Evolutionary conservation across 345 rosid species (phyloP).

Genomic region (Eucalyptus shirleyi): DNA sequence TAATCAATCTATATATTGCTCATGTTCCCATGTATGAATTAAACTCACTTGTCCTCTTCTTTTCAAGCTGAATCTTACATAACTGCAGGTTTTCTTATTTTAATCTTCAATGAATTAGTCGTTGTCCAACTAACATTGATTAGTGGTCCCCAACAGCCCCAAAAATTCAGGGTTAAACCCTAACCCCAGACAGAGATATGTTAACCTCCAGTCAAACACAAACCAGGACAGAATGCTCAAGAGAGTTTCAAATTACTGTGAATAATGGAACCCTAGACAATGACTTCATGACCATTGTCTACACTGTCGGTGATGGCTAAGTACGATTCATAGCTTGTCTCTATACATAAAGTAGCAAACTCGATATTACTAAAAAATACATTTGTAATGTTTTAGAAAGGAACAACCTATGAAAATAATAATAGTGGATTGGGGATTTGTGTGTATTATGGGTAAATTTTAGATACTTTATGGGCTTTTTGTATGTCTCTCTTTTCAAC

Average conservation of each 20-base stretch:
- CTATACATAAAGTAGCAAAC: background rate
- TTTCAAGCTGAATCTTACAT: background rate
- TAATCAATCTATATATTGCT: background rate
- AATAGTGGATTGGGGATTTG: background rate
- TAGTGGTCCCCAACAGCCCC: background rate
- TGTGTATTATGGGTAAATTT: background rate
- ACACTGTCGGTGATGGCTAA: background rate
- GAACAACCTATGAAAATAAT: background rate
- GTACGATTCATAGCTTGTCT: background rate
- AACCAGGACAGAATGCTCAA: background rate
- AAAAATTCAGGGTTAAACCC: background rate
- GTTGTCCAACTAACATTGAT: background rate
- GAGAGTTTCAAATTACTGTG: background rate
- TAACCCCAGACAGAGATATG: background rate
- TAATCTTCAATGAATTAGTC: background rate
- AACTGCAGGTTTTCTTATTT: background rate
- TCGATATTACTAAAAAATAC: background rate
- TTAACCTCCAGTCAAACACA: background rate
- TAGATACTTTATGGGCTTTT: background rate
- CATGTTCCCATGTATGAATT: background rate
- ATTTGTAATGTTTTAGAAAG: background rate
- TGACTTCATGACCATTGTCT: background rate
- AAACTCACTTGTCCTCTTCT: background rate
- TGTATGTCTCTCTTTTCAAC: background rate
- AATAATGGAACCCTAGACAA: background rate